Conservation (phyloP, 768 basidiomycete species). For the Rhizopogon roseolus region DNA sequence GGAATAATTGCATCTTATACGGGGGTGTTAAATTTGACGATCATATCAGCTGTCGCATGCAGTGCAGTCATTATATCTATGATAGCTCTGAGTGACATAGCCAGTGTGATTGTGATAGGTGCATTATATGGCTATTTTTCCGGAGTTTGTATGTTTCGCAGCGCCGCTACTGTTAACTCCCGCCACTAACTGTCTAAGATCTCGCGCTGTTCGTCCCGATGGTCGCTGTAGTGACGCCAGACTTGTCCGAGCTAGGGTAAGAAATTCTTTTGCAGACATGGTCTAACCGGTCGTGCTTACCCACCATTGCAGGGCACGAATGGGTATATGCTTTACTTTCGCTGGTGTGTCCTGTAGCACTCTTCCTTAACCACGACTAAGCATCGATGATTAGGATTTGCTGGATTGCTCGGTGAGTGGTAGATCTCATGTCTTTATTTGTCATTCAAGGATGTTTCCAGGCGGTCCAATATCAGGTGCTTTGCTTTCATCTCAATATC, state of each 20-base stretch:
- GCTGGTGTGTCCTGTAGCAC: conserved; percentile 24
- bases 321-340: conserved; percentile 47
- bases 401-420: conserved; percentile 14
- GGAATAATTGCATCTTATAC: conserved; percentile 32
- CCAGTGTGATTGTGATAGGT: conserved; percentile 37
- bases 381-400: conserved; percentile 14
- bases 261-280: neutral
- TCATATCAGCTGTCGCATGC: conserved; percentile 29
- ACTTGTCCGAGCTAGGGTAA: conserved; percentile 47
- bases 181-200: conserved; percentile 16
- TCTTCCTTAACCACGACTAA: no score
- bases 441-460: conserved; percentile 5
- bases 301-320: conserved; percentile 24
- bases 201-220: conserved; percentile 39
- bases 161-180: neutral
- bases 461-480: conserved; percentile 57
- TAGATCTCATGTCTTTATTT: neutral
- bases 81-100: conserved; percentile 34
- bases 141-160: conserved; percentile 32
- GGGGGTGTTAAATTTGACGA: conserved; percentile 41
- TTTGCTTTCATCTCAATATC: conserved; percentile 41
- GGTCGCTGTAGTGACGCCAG: conserved; percentile 38
- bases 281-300: neutral
- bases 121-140: conserved; percentile 45
- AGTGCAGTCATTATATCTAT: conserved; percentile 39